phyloP scores from a whole-genome alignment of 2,329 filamentous ascomycete genomes.

The Penicillium capsulatum region DNA sequence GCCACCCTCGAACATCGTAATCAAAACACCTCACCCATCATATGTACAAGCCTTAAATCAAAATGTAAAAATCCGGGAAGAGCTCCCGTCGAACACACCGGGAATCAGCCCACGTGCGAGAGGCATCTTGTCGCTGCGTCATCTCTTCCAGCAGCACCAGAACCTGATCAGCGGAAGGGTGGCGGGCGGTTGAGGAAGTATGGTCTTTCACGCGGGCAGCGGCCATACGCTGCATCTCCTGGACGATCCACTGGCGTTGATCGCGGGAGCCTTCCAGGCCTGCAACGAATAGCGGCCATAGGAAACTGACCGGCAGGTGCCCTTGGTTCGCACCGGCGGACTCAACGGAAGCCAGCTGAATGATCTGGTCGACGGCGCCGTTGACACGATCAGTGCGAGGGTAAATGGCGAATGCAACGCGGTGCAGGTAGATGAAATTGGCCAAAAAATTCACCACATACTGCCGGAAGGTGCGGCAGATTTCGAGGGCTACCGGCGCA shows the following conservation, averaged over 20 bases:
- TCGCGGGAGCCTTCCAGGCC: constrained; percentile 30
- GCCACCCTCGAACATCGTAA: too few species aligned
- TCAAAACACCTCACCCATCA: too few species aligned
- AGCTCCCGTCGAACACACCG: constrained; percentile 32
- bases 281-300: constrained; percentile 36
- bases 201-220: constrained; percentile 9
- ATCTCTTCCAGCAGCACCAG: constrained; percentile 33
- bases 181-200: constrained; percentile 15
- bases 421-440: constrained; percentile 36
- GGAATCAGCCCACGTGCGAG: constrained; percentile 35
- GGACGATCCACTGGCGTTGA: constrained; percentile 33
- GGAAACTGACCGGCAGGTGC: constrained; percentile 30
- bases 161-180: constrained; percentile 32
- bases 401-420: constrained; percentile 37
- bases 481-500: constrained; percentile 22
- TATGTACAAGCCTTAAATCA: constrained; percentile 22
- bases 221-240: constrained; percentile 33
- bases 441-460: constrained; percentile 36
- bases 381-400: constrained; percentile 36
- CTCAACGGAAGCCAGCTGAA: constrained; percentile 33
- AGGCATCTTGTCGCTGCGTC: constrained; percentile 32
- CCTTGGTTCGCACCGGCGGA: constrained; percentile 10
- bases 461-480: constrained; percentile 33
- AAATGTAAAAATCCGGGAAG: constrained; percentile 33
- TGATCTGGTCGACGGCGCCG: constrained; percentile 34